These are phyloP conservation scores for Eustoma russellianum DNA, from an alignment of 257 asterid species.

Conservation along the genomic window DNA sequence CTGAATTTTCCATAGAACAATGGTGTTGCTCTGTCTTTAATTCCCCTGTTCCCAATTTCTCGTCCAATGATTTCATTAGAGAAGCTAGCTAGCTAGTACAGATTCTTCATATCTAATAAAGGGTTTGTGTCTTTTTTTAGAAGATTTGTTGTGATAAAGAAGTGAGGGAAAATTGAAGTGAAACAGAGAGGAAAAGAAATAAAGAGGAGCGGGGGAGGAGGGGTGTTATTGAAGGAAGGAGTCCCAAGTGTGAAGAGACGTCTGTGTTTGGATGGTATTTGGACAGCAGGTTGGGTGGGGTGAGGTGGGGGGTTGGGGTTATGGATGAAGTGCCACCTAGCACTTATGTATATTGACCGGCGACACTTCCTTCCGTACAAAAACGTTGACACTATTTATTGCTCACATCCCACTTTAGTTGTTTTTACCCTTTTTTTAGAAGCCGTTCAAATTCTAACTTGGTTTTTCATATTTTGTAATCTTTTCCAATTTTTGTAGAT, in stretches of 20 bases:
- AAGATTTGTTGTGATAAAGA: too few species aligned
- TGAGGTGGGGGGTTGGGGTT: too few species aligned
- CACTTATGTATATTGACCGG: slow-evolving; percentile 37
- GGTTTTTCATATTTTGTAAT: too few species aligned
- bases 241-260: too few species aligned
- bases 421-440: background rate
- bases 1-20: slow-evolving; percentile 8
- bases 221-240: too few species aligned
- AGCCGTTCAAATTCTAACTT: too few species aligned
- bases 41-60: slow-evolving; percentile 8
- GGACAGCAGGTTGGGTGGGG: slow-evolving; percentile 15
- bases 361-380: background rate
- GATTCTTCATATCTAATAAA: slow-evolving; percentile 10
- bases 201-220: too few species aligned
- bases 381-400: background rate
- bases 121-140: too few species aligned
- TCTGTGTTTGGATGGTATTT: too few species aligned
- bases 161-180: too few species aligned
- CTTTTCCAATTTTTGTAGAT: too few species aligned
- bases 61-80: slow-evolving; percentile 22
- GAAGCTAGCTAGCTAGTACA: slow-evolving; percentile 7
- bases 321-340: slow-evolving; percentile 2
- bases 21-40: background rate
- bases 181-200: too few species aligned
- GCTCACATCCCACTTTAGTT: background rate